Conservation (phyloP, 805 yeast species). For the Pichia phayaonensis region DNA sequence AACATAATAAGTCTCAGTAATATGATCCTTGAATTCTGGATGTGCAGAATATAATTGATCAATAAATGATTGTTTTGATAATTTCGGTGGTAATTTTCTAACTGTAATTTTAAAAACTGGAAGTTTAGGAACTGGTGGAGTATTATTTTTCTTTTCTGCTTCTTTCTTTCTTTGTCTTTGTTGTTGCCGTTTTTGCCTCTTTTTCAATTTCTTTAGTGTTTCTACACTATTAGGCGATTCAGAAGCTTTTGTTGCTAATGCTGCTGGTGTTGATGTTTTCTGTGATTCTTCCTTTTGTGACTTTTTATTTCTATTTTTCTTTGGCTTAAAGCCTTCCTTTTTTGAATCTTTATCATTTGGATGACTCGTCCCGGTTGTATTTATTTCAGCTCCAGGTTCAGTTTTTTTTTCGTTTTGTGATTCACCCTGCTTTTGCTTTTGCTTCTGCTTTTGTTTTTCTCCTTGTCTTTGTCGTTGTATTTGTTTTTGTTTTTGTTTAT, state of each 20-base stretch:
- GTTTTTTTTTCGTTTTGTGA: background rate
- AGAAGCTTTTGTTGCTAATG: background rate
- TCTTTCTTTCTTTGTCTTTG: background rate
- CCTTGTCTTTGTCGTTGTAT: background rate
- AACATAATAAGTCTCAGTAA: conserved; percentile 29
- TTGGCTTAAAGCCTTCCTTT: background rate
- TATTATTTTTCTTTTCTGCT: background rate
- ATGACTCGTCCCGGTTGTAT: background rate
- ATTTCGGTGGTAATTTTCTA: conserved; percentile 38
- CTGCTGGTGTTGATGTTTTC: background rate
- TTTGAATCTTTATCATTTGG: background rate
- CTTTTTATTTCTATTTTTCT: background rate
- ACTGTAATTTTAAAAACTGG: conserved; percentile 27
- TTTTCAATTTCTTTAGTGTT: background rate
- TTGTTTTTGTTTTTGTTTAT: background rate
- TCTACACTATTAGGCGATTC: background rate
- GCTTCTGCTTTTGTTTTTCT: background rate
- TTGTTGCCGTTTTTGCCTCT: conserved; percentile 1
- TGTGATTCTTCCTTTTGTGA: background rate
- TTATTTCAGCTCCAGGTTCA: background rate
- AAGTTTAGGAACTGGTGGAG: background rate
- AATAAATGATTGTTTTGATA: conserved; percentile 25
- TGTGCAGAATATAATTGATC: background rate
- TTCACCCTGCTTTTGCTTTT: background rate
- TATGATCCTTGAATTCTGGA: conserved; percentile 1